Evolutionary conservation across 2,329 filamentous ascomycete genomes (phyloP).

Genomic region (Aspergillus ibericus): DNA sequence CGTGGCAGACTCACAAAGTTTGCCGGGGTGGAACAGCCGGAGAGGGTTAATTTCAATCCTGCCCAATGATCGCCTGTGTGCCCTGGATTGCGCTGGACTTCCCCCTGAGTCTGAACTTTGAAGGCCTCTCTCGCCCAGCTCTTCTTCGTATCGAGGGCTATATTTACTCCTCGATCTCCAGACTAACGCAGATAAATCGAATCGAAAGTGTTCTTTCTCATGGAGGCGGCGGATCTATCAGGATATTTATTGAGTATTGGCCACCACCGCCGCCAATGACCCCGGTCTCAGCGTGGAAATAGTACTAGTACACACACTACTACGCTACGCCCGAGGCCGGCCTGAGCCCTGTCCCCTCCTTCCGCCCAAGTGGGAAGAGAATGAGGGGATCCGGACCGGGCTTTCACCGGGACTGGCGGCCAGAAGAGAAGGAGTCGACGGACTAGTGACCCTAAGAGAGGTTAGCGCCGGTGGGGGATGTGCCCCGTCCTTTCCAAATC

Average conservation of each 20-base stretch:
- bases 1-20: not conserved
- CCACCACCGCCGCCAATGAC: not conserved
- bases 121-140: not conserved
- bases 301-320: not conserved
- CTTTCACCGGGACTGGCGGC: conserved; percentile 2
- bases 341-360: not conserved
- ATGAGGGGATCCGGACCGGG: conserved; percentile 5
- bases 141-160: not conserved
- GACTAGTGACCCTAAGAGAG: not conserved
- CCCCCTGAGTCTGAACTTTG: not conserved
- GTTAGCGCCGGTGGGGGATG: not conserved
- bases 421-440: not conserved
- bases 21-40: not conserved
- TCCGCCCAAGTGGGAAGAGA: not conserved
- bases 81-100: not conserved
- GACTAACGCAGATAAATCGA: not conserved
- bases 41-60: not conserved
- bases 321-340: not conserved
- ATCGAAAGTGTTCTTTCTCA: not conserved
- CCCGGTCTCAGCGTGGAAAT: not conserved
- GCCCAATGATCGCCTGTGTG: not conserved
- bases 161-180: not conserved
- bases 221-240: not conserved
- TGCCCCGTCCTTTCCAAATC: conserved; percentile 2
- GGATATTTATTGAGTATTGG: not conserved